Evolutionary conservation across 1,139 yeast genomes (phyloP).

Genomic region (Saccharomyces hybrid): DNA sequence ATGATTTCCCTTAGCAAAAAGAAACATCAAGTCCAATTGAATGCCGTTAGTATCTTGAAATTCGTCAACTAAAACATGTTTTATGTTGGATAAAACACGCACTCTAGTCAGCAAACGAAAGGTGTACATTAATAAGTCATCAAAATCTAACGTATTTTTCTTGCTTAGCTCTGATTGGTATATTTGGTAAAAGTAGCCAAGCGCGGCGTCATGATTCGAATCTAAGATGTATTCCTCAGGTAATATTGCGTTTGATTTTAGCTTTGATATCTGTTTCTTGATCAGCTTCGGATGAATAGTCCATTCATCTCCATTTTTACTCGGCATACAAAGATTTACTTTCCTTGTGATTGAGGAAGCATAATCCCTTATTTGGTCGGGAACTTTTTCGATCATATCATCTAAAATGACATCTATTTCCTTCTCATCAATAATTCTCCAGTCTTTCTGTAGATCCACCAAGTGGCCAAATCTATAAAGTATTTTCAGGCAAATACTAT

Average conservation of each 20-base stretch:
- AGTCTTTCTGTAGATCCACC: slow-evolving; percentile 40
- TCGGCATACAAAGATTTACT: slow-evolving; percentile 26
- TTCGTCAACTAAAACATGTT: slow-evolving; percentile 83
- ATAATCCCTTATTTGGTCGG: slow-evolving; percentile 30
- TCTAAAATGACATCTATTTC: slow-evolving; percentile 49
- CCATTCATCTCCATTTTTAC: slow-evolving; percentile 25
- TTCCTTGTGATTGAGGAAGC: slow-evolving; percentile 24
- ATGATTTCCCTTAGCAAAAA: slow-evolving; percentile 41
- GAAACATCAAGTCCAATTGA: slow-evolving; percentile 61
- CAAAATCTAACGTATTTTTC: slow-evolving; percentile 61
- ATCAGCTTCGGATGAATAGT: slow-evolving; percentile 32
- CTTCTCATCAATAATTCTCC: slow-evolving; percentile 58
- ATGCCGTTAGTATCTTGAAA: slow-evolving; percentile 84
- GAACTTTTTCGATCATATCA: slow-evolving; percentile 36
- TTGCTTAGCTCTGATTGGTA: slow-evolving; percentile 45
- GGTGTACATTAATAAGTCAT: slow-evolving; percentile 63
- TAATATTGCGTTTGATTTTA: slow-evolving; percentile 43
- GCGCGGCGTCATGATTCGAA: slow-evolving; percentile 28
- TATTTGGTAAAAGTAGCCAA: slow-evolving; percentile 37
- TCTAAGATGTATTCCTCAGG: slow-evolving; percentile 34
- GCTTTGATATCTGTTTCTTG: slow-evolving; percentile 41
- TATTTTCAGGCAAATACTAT: slow-evolving; percentile 62
- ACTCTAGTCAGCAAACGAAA: slow-evolving; percentile 40
- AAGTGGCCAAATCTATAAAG: slow-evolving; percentile 48
- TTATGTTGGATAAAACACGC: slow-evolving; percentile 43